These are phyloP conservation scores for Sicyos edulis DNA, from an alignment of 306 rosid genomes.

Conservation along the genomic window DNA sequence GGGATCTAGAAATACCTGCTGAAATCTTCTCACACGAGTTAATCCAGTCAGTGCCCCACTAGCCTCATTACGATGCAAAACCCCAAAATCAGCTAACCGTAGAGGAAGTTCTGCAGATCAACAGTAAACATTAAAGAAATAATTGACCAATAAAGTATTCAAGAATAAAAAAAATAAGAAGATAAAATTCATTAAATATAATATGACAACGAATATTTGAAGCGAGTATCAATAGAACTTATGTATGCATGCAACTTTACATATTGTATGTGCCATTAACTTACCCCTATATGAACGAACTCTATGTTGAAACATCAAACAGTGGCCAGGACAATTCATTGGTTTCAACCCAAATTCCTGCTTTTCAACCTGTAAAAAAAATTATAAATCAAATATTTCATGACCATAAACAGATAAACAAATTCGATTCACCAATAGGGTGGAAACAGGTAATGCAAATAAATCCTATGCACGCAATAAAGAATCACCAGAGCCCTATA, in stretches of 20 bases:
- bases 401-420: not conserved
- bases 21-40: slow-evolving; percentile 91
- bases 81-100: slow-evolving; percentile 91
- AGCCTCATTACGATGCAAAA: slow-evolving; percentile 94
- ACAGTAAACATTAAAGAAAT: slow-evolving; percentile 9
- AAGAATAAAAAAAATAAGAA: not conserved
- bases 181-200: not conserved
- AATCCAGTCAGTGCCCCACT: slow-evolving; percentile 95
- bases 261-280: not conserved
- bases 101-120: slow-evolving; percentile 77
- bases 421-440: not conserved
- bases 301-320: slow-evolving; percentile 87
- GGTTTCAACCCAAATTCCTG: slow-evolving; percentile 97
- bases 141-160: not conserved
- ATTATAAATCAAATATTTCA: not conserved
- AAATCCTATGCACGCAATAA: not conserved
- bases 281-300: slow-evolving; percentile 89
- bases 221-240: not conserved
- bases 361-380: slow-evolving; percentile 59
- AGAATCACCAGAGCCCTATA: not conserved
- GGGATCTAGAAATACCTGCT: slow-evolving; percentile 51
- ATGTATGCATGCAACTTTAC: not conserved
- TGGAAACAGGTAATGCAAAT: not conserved
- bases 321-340: slow-evolving; percentile 98
- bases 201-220: not conserved